Percentiles rank a stretch among this genome's conserved stretches.
Conservation (phyloP, 1,139 yeast species). For the Groenewaldozyma sp. region DNA sequence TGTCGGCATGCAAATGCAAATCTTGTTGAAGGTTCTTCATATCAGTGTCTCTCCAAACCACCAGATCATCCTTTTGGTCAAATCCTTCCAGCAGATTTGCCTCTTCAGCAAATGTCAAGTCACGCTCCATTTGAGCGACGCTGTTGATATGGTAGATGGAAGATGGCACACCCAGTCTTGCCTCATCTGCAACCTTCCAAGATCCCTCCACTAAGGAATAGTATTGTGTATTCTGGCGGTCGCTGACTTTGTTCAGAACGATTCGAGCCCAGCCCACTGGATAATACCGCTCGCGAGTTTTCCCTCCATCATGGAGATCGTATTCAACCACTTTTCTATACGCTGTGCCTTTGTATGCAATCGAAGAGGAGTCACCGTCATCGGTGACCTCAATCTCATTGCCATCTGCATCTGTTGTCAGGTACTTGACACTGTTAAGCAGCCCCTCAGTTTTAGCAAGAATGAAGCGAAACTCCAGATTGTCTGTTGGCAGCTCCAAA, state of each 20-base stretch:
- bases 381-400: constrained; percentile 11
- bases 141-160: constrained; percentile 24
- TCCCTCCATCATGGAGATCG: constrained; percentile 15
- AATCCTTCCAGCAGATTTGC: constrained; percentile 12
- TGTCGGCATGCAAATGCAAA: constrained; percentile 7
- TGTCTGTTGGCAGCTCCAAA: constrained; percentile 22
- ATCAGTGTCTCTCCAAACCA: constrained; percentile 30
- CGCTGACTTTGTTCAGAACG: constrained; percentile 14
- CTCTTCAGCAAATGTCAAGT: constrained; percentile 17
- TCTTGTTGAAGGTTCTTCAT: constrained; percentile 12
- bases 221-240: neutral
- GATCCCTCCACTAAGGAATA: constrained; percentile 22
- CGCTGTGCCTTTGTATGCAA: constrained; percentile 23
- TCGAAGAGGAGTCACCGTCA: constrained; percentile 5
- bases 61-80: constrained; percentile 11
- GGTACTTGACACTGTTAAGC: constrained; percentile 7
- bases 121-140: constrained; percentile 9
- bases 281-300: constrained; percentile 13
- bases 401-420: constrained; percentile 17
- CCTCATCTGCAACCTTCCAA: constrained; percentile 29
- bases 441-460: constrained; percentile 19
- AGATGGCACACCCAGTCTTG: constrained; percentile 26
- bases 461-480: constrained; percentile 22
- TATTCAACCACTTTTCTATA: constrained; percentile 20
- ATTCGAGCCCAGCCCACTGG: constrained; percentile 31